Conservation (phyloP, 768 basidiomycete genomes). For the Kondoa subrosea region DNA sequence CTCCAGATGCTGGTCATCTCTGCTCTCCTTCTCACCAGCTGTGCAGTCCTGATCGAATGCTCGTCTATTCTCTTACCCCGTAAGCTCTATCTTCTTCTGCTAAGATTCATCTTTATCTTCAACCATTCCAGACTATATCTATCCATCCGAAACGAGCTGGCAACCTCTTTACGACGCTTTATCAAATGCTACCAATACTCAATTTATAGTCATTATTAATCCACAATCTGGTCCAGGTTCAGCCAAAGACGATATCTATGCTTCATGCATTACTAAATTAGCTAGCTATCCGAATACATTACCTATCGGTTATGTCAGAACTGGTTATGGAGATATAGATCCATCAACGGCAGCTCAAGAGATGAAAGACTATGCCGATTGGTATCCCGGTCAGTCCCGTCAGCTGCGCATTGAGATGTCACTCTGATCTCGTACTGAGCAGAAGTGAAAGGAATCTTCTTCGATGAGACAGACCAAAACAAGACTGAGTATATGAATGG, state of each 20-base stretch:
- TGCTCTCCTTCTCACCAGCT: no score
- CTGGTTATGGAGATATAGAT: not conserved
- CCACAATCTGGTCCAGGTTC: not conserved
- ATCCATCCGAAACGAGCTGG: not conserved
- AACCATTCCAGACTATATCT: not conserved
- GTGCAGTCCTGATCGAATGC: no score
- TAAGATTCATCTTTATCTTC: not conserved
- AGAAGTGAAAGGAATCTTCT: not conserved
- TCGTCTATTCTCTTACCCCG: not conserved
- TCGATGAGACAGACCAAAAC: not conserved
- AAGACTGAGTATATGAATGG: not conserved
- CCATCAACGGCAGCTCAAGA: not conserved
- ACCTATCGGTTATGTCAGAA: not conserved
- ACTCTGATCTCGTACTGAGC: not conserved
- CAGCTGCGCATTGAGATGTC: not conserved
- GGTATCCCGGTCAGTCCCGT: not conserved
- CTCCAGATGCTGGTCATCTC: no score
- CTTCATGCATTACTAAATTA: not conserved
- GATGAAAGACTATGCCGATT: not conserved
- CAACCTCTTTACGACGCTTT: not conserved
- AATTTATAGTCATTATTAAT: not conserved
- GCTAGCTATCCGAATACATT: not conserved
- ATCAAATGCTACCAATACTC: not conserved
- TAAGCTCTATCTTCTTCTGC: not conserved
- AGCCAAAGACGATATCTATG: not conserved